Percentiles rank a stretch among this genome's conserved stretches.
Evolutionary conservation across 495 filamentous ascomycete genomes (phyloP).

Genomic region (Neurospora terricola): DNA sequence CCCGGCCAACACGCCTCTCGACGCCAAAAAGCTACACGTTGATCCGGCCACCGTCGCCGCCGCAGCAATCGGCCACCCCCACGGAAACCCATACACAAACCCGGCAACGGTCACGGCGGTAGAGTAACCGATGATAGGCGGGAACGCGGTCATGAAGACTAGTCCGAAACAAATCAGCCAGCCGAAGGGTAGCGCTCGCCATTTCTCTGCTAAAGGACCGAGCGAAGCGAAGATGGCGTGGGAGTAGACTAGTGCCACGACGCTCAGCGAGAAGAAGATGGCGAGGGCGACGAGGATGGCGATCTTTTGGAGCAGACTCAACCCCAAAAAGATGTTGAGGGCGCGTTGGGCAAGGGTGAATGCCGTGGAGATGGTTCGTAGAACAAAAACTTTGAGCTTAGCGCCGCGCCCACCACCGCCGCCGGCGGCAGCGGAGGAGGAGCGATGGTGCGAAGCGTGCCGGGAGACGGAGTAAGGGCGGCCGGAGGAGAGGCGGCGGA

Average conservation of each 20-base stretch:
- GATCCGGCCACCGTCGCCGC: constrained; percentile 66
- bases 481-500: constrained; percentile 7
- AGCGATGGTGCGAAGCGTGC: constrained; percentile 6
- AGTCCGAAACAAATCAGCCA: constrained; percentile 74
- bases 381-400: constrained; percentile 3
- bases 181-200: constrained; percentile 57
- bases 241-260: constrained; percentile 65
- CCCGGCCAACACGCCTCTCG: constrained; percentile 60
- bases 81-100: constrained; percentile 89
- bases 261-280: constrained; percentile 32
- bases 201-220: constrained; percentile 57
- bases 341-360: constrained; percentile 11
- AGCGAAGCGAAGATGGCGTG: constrained; percentile 67
- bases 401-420: not conserved
- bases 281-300: constrained; percentile 40
- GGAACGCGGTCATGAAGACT: constrained; percentile 73
- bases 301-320: constrained; percentile 53
- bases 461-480: constrained; percentile 8
- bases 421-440: constrained; percentile 2
- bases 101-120: constrained; percentile 77
- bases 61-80: constrained; percentile 81
- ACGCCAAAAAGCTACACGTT: constrained; percentile 66
- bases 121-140: constrained; percentile 84
- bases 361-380: constrained; percentile 10
- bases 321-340: constrained; percentile 20